Evolutionary conservation across 225 moss, liverwort and hornwort genomes (phyloP).

Genomic region (Polytrichum formosum): DNA sequence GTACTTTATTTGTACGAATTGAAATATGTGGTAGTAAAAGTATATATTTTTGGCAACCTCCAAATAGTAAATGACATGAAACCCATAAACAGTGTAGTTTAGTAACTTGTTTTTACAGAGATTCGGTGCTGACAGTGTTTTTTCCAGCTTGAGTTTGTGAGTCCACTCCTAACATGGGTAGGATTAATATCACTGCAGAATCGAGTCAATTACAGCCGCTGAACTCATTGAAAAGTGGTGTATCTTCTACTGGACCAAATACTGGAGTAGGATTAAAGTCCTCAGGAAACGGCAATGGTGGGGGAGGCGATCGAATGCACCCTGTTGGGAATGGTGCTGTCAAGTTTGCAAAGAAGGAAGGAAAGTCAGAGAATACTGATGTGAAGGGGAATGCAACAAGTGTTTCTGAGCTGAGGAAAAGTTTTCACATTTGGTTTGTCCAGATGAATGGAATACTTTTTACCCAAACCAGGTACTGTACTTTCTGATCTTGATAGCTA

Average conservation of each 20-base stretch:
- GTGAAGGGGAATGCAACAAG: conserved; percentile 21
- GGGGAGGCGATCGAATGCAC: conserved; percentile 64
- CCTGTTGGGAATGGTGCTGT: conserved; percentile 71
- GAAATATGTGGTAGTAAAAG: no score
- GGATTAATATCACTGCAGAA: conserved; percentile 47
- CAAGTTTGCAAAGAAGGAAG: conserved; percentile 74
- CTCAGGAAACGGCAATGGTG: conserved; percentile 36
- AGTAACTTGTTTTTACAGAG: no score
- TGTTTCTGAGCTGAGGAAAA: conserved; percentile 51
- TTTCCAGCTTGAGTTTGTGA: no score
- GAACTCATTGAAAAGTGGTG: conserved; percentile 39
- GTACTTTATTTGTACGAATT: no score
- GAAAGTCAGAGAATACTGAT: conserved; percentile 58
- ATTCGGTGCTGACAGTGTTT: no score
- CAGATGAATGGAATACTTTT: conserved; percentile 91
- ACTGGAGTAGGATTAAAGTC: conserved; percentile 45
- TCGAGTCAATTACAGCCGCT: conserved; percentile 79
- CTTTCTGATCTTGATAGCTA: background rate
- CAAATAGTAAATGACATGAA: no score
- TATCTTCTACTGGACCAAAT: conserved; percentile 11
- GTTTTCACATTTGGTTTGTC: conserved; percentile 86
- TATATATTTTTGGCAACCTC: no score
- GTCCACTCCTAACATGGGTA: conserved; percentile 1
- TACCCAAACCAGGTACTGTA: conserved; percentile 80
- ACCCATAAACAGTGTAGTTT: no score